Evolutionary conservation across 805 yeast genomes (phyloP), one percentile per base, ranked within the genome.

Genomic region (Saturnispora besseyi): DNA sequence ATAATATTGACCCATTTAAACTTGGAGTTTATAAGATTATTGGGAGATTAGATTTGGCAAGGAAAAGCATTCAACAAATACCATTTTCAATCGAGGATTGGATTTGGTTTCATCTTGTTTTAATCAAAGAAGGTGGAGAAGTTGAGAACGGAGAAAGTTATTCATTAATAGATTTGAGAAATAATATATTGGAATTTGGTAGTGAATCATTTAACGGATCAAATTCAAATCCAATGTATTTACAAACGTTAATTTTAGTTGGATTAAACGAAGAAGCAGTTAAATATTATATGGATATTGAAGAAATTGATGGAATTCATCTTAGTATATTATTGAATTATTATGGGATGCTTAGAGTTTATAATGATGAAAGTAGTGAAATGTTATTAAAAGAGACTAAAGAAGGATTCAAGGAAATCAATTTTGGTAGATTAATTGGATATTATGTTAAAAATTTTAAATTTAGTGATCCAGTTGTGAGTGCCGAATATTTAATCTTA

Each of bases 101-200:
- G 98, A 65, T 91, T 45, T 91, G 99, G 99, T 79, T 86, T 62
- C 97, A 93, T 66, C 74, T 93, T 50, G 75, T 81, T 66, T 73
- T 91, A 29, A 79, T 86, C 13, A 78, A 81, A 50, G 91, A 87
- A 59, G 41, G 44, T 15, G 73, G 70, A 29, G 78, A 73, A 45
- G 77, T 84, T 33, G 40, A 36, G 15, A 69, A 81, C 10, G 79
- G 78, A 61, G 96, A 87, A 58, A 75, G 77, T 53, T 91, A 88
- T 64, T 75, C 82, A 1, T 71, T 93, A 51, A 66, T 62, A 29
- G 95, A 88, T 59, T 75, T 93, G 56, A 96, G 88, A 65, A 74
- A 77, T 48, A 76, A 77, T 50, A 74, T 93, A 7, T 60, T 83
- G 15, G 79, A 82, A 15, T 78, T 82, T 61, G 98, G 98, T 2